These are phyloP conservation scores for Fusarium cicatricum DNA, from an alignment of 2,329 filamentous ascomycete species.

Conservation along the genomic window DNA sequence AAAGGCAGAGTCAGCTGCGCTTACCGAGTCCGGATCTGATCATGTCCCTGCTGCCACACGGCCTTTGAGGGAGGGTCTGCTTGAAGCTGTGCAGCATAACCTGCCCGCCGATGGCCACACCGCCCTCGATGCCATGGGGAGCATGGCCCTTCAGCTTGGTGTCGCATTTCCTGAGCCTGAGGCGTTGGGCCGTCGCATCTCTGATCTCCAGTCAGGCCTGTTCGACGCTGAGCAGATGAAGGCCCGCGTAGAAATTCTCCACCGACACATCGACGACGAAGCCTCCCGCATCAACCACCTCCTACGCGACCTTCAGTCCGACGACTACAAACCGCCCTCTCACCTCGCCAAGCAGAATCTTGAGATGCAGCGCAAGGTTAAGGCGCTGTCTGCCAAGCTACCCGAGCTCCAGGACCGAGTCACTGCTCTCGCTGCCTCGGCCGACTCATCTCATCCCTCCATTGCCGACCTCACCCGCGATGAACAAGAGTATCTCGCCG, in stretches of 20 bases:
- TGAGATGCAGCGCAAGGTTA: constrained; percentile 75
- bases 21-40: constrained; percentile 47
- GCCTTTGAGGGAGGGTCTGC: constrained; percentile 51
- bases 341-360: constrained; percentile 75
- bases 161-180: constrained; percentile 58
- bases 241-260: constrained; percentile 64
- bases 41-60: constrained; percentile 26
- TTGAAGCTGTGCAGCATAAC: constrained; percentile 62
- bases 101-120: constrained; percentile 63
- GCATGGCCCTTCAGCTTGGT: constrained; percentile 59
- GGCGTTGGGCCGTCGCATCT: constrained; percentile 60
- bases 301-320: constrained; percentile 53
- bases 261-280: constrained; percentile 63
- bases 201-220: constrained; percentile 63
- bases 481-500: constrained; percentile 64
- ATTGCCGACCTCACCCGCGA: constrained; percentile 67
- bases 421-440: constrained; percentile 49
- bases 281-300: constrained; percentile 51
- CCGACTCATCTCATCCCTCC: constrained; percentile 52
- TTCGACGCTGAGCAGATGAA: constrained; percentile 64
- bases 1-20: constrained; percentile 65
- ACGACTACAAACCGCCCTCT: constrained; percentile 61
- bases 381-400: constrained; percentile 70
- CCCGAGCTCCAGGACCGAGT: constrained; percentile 67
- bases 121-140: constrained; percentile 66